Evolutionary conservation across 805 yeast genomes (phyloP).

Genomic region (Pichia eremophila): DNA sequence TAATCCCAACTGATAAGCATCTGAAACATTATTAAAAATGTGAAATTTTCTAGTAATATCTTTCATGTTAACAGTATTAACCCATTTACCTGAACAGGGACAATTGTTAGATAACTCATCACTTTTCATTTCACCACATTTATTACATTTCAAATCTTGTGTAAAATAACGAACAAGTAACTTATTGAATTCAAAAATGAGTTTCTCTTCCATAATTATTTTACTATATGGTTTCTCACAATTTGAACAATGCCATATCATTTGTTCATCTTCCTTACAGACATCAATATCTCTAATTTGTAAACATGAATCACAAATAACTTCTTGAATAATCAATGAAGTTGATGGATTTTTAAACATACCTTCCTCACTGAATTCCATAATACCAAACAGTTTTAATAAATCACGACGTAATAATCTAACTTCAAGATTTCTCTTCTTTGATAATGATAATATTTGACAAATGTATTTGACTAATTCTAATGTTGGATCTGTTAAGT

Average conservation of each 20-base stretch:
- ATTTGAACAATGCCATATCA: slow-evolving; percentile 53
- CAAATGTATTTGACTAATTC: slow-evolving; percentile 71
- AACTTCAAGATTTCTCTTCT: slow-evolving; percentile 58
- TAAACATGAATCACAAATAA: slow-evolving; percentile 75
- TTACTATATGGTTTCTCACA: slow-evolving; percentile 61
- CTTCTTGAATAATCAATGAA: slow-evolving; percentile 52
- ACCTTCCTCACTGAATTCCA: slow-evolving; percentile 76
- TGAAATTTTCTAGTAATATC: slow-evolving; percentile 36
- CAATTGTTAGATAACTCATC: slow-evolving; percentile 69
- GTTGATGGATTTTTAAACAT: slow-evolving; percentile 67
- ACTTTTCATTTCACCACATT: slow-evolving; percentile 60
- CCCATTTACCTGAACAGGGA: slow-evolving; percentile 84
- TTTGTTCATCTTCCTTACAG: slow-evolving; percentile 52
- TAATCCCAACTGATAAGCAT: slow-evolving; percentile 50
- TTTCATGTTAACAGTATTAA: slow-evolving; percentile 38
- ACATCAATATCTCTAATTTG: slow-evolving; percentile 68
- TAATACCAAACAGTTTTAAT: slow-evolving; percentile 62
- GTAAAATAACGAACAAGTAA: slow-evolving; percentile 49
- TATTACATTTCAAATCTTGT: slow-evolving; percentile 76
- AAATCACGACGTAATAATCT: slow-evolving; percentile 68
- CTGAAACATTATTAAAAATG: slow-evolving; percentile 51
- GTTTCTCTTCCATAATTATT: slow-evolving; percentile 66
- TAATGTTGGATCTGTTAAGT: slow-evolving; percentile 59
- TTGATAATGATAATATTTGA: slow-evolving; percentile 62
- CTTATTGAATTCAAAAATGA: slow-evolving; percentile 56